Conservation (phyloP, 129 eudicot genomes). For the Logfia minima region DNA sequence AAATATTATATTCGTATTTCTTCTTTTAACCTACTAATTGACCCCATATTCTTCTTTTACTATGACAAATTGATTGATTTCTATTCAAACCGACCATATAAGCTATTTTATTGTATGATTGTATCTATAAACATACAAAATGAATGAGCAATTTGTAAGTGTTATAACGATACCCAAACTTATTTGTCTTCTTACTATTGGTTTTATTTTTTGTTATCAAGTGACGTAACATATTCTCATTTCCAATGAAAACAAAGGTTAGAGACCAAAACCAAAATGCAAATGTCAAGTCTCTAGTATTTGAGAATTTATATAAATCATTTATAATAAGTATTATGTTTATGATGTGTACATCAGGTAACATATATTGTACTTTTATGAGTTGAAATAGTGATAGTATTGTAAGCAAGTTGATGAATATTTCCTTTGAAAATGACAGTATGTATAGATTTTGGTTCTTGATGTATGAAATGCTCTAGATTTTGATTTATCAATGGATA, state of each 20-base stretch:
- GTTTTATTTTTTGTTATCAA: conserved; percentile 13
- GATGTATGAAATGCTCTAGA: conserved; percentile 25
- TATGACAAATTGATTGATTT: background rate
- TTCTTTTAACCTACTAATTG: conserved; percentile 8
- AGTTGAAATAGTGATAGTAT: conserved; percentile 7
- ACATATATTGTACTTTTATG: conserved; percentile 2
- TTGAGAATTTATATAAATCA: background rate
- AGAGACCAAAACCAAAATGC: conserved; percentile 27
- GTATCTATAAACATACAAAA: background rate
- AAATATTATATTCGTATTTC: background rate
- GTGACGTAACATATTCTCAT: conserved; percentile 35
- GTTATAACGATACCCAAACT: background rate
- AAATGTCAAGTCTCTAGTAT: conserved; percentile 20
- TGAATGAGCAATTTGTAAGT: conserved; percentile 3
- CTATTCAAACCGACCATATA: conserved; percentile 22
- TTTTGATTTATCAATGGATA: conserved; percentile 25
- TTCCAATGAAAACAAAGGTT: conserved; percentile 22
- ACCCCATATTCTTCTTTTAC: conserved; percentile 1
- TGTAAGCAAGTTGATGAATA: conserved; percentile 29
- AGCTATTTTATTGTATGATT: background rate
- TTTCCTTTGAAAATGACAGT: conserved; percentile 34
- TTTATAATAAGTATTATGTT: background rate
- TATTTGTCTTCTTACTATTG: background rate
- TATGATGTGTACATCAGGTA: conserved; percentile 13
- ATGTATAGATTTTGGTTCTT: conserved; percentile 26